These are phyloP conservation scores for Diaporthe humulicola DNA, from an alignment of 2,329 filamentous ascomycete species.

Conservation along the genomic window DNA sequence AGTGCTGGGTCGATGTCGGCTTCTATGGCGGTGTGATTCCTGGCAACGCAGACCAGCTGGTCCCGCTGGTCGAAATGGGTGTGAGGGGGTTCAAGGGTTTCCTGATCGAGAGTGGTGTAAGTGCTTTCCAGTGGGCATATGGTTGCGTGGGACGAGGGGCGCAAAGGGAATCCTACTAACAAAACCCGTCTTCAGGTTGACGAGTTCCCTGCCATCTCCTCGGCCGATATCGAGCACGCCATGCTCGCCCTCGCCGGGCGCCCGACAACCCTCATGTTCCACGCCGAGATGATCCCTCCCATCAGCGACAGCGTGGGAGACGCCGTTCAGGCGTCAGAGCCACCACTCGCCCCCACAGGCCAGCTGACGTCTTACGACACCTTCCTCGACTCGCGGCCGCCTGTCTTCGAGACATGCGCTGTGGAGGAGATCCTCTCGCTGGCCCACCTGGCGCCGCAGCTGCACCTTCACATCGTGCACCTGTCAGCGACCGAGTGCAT, in stretches of 20 bases:
- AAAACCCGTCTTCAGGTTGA: conserved; percentile 73
- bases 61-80: conserved; percentile 84
- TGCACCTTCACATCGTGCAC: conserved; percentile 94
- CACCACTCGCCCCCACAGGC: conserved; percentile 78
- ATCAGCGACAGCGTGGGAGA: conserved; percentile 85
- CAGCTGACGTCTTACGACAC: conserved; percentile 85
- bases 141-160: neutral
- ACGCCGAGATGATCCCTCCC: conserved; percentile 97
- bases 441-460: conserved; percentile 81
- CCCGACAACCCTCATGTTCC: conserved; percentile 97
- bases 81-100: conserved; percentile 98
- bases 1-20: conserved; percentile 99
- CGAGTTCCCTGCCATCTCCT: conserved; percentile 93
- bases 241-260: conserved; percentile 85
- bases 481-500: conserved; percentile 91
- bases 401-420: conserved; percentile 91
- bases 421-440: conserved; percentile 88
- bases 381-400: conserved; percentile 91
- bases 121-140: conserved; percentile 51
- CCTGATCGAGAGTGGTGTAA: conserved; percentile 93
- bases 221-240: conserved; percentile 81
- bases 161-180: neutral
- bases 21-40: conserved; percentile 97
- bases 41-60: conserved; percentile 84
- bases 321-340: conserved; percentile 76